These are phyloP conservation scores for Calonectria crousiana DNA, from an alignment of 2,329 filamentous ascomycete genomes.

Conservation along the genomic window DNA sequence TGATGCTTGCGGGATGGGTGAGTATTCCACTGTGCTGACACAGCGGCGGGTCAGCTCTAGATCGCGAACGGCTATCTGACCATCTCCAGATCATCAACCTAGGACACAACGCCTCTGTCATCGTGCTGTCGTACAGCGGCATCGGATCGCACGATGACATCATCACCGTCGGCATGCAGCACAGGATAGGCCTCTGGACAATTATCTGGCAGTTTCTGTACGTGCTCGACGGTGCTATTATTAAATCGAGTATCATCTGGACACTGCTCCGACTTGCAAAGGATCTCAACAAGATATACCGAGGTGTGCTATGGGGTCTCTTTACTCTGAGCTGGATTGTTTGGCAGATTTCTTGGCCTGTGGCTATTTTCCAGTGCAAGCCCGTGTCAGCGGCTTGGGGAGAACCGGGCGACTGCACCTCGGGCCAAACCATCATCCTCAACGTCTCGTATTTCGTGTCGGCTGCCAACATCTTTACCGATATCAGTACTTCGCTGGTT, in stretches of 20 bases:
- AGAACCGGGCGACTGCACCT: conserved; percentile 30
- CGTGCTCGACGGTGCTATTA: conserved; percentile 28
- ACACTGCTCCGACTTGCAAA: conserved; percentile 33
- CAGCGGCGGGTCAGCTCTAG: not conserved
- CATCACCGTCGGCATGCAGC: conserved; percentile 34
- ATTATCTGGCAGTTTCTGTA: conserved; percentile 36
- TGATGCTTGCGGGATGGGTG: conserved; percentile 31
- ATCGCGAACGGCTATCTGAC: not conserved
- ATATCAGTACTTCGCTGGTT: conserved; percentile 24
- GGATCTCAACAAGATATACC: conserved; percentile 24
- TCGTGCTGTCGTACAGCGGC: conserved; percentile 24
- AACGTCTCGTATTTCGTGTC: conserved; percentile 34
- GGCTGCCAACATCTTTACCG: conserved; percentile 32
- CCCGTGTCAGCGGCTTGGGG: conserved; percentile 34
- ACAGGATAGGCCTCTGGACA: conserved; percentile 32
- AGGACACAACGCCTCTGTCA: conserved; percentile 29
- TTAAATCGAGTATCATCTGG: conserved; percentile 34
- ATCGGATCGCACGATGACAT: conserved; percentile 30
- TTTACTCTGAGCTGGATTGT: conserved; percentile 30
- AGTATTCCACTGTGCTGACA: not conserved
- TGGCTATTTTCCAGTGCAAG: conserved; percentile 39
- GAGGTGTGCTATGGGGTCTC: conserved; percentile 14
- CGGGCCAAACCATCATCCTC: conserved; percentile 29
- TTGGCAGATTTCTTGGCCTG: conserved; percentile 35
- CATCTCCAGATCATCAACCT: conserved; percentile 24